These are phyloP conservation scores for Vachellia pachyceras DNA, from an alignment of 306 rosid genomes.

Conservation along the genomic window DNA sequence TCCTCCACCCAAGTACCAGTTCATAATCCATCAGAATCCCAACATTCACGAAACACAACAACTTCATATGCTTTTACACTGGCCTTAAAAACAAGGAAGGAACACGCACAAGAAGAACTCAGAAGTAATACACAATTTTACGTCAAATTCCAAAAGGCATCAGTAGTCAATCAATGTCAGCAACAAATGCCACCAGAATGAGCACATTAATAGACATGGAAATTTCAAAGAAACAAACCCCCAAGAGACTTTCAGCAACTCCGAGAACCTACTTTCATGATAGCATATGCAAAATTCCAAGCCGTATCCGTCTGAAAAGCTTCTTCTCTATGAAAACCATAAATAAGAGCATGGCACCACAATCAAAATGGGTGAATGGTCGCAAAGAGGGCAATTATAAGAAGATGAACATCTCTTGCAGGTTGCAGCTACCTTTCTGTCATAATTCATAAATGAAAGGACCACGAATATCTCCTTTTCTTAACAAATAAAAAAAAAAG, in stretches of 20 bases:
- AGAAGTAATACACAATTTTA: not conserved
- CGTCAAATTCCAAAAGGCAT: conserved; percentile 22
- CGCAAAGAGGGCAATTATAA: not conserved
- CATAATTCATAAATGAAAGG: conserved; percentile 23
- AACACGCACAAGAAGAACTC: not conserved
- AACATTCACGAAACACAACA: conserved; percentile 30
- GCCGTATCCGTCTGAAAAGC: conserved; percentile 33
- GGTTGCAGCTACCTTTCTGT: conserved; percentile 28
- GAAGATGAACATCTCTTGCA: conserved; percentile 21
- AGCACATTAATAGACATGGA: not conserved
- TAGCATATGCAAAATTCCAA: conserved; percentile 3
- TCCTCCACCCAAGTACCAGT: conserved; percentile 35
- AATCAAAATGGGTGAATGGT: conserved; percentile 21
- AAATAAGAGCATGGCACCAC: not conserved
- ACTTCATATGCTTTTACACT: conserved; percentile 17
- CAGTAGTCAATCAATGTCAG: conserved; percentile 28
- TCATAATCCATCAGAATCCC: conserved; percentile 23
- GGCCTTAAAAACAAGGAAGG: conserved; percentile 10
- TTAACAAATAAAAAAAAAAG: not conserved
- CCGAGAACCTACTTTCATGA: not conserved
- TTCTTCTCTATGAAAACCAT: conserved; percentile 41
- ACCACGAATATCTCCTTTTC: not conserved
- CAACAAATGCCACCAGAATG: conserved; percentile 28
- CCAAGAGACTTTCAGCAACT: conserved; percentile 31
- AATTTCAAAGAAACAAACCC: conserved; percentile 29